These are phyloP conservation scores for Holtermanniella nyarrowii DNA, from an alignment of 768 basidiomycete genomes.

Conservation along the genomic window DNA sequence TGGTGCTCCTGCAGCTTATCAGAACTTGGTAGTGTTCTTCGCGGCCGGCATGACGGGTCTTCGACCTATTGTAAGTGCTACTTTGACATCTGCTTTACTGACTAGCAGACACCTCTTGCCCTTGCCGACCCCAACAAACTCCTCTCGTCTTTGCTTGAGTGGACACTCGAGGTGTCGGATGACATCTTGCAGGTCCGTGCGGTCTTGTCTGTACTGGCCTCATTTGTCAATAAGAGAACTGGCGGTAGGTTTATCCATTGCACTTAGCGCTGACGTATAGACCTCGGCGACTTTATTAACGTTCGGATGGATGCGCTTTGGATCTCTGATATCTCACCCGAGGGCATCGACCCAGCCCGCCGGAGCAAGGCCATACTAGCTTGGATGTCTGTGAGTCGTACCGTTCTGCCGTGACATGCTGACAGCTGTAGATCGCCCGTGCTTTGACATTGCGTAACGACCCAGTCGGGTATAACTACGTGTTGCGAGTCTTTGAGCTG, in stretches of 20 bases:
- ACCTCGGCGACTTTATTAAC: constrained; percentile 14
- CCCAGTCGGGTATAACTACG: constrained; percentile 48
- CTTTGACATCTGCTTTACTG: neutral
- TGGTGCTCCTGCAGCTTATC: constrained; percentile 47
- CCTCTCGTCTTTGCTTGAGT: constrained; percentile 50
- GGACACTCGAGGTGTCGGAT: constrained; percentile 48
- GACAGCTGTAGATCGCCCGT: constrained; percentile 54
- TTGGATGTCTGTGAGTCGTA: constrained; percentile 20
- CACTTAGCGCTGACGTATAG: constrained; percentile 4
- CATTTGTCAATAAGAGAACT: constrained; percentile 67
- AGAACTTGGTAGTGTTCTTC: constrained; percentile 58
- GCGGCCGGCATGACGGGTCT: constrained; percentile 57
- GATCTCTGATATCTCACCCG: constrained; percentile 19
- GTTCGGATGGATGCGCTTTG: constrained; percentile 20
- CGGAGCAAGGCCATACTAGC: constrained; percentile 22
- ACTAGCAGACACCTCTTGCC: constrained; percentile 44
- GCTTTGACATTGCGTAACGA: constrained; percentile 70
- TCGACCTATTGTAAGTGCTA: constrained; percentile 53
- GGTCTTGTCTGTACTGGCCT: constrained; percentile 45
- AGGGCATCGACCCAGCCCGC: constrained; percentile 6
- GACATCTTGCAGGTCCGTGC: constrained; percentile 30
- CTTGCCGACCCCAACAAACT: constrained; percentile 48
- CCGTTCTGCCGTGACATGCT: neutral
- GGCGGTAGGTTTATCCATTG: neutral
- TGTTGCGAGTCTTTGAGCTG: constrained; percentile 58